Base-by-base conservation (phyloP, 139 green algal genomes). In the Chlorella ohadii region DNA sequence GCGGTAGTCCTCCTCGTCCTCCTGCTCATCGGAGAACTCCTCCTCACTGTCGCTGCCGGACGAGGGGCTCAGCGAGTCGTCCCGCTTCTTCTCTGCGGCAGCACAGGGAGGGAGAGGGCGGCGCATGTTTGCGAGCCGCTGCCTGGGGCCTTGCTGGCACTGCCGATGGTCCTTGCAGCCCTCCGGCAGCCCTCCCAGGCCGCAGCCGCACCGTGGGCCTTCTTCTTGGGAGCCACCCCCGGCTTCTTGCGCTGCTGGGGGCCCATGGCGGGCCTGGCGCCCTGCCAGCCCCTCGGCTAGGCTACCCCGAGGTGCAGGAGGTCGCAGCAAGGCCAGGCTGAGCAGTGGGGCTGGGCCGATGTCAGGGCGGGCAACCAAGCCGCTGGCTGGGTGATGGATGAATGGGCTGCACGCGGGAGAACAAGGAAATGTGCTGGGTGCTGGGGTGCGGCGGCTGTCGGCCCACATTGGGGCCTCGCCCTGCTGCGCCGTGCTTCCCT, bases 1-100 rank as follows among this genome's bases (percentile, higher is more conserved):
- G 33, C 65, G 71, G 72, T 90, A 90, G 63, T 90, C 86, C 36
- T 84, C 82, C 75, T 83, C 86, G 57, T 90, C 77, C 67, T 90
- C 86, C 51, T 90, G 82, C 39, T 90, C 86, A 23, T 90, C 86
- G 1, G 86, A 89, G 63, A 83, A 86, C 55, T 87, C 79, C 51
- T 79, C 67, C 59, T 82, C 86, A 22, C 34, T 63, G 31, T 79
- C 72, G 59, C 66, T 89, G 80, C 82, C 51, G 16, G 78, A 82
- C 5, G 28, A 65, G 47, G 59, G 22, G n/a, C 44, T 74, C 19
- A 17, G 56, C 13, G 81, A 81, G 31, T 81, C 72, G 17, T 83
- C 81, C 12, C 86, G 71, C 44, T 81, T 78, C 80, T 82, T 87
- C 15, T 82, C 75, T 89, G 78, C 67, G 66, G 3, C 51, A 36